Percentiles rank a stretch among this genome's conserved stretches.
Conservation (phyloP, 2,329 filamentous ascomycete genomes). For the Fusarium brachygibbosum region DNA sequence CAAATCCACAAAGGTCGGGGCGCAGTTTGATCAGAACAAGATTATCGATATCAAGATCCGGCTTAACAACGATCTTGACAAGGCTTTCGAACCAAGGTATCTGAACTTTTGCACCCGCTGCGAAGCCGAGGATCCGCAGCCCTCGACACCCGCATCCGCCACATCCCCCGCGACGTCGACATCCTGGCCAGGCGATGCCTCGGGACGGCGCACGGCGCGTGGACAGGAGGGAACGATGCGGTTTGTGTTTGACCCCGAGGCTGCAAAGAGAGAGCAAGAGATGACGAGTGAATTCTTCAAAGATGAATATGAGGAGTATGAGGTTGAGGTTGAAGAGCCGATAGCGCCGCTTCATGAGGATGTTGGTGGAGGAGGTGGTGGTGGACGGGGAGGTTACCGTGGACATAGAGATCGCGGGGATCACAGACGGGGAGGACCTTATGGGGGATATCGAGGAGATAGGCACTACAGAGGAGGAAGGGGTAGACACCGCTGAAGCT, state of each 20-base stretch:
- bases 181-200: conserved; percentile 55
- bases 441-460: conserved; percentile 54
- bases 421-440: conserved; percentile 52
- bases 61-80: conserved; percentile 84
- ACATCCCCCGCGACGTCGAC: conserved; percentile 58
- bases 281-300: conserved; percentile 77
- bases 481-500: conserved; percentile 51
- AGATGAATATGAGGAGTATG: conserved; percentile 81
- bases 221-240: conserved; percentile 81
- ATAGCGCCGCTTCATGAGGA: conserved; percentile 54
- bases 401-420: conserved; percentile 53
- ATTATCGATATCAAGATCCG: conserved; percentile 90
- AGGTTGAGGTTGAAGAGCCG: conserved; percentile 80
- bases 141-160: conserved; percentile 49
- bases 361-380: conserved; percentile 11
- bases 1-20: conserved; percentile 79
- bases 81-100: conserved; percentile 72
- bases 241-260: conserved; percentile 87
- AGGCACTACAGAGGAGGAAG: conserved; percentile 53
- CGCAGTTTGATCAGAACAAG: conserved; percentile 77
- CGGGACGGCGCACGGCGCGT: conserved; percentile 54
- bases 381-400: conserved; percentile 50
- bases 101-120: conserved; percentile 70
- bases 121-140: conserved; percentile 56
- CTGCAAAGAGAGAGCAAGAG: conserved; percentile 78